Conservation (phyloP, 2,329 filamentous ascomycete species). For the Pseudocercospora fuligena region DNA sequence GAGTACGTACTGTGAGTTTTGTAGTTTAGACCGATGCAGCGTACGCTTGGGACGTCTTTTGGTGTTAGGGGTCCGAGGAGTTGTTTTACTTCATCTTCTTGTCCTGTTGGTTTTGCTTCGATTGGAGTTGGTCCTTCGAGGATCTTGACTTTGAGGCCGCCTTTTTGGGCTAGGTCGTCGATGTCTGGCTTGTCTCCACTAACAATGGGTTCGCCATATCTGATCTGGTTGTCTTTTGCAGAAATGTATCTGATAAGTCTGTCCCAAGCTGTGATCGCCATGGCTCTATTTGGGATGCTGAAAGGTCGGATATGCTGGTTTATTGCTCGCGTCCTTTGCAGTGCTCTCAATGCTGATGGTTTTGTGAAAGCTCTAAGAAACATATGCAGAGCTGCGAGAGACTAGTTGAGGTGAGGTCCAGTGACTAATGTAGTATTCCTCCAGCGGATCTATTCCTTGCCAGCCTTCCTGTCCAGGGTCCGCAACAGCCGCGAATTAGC, state of each 20-base stretch:
- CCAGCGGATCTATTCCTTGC: neutral
- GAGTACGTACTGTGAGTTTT: slow-evolving; percentile 53
- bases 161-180: slow-evolving; percentile 42
- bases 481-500: neutral
- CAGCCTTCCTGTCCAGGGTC: neutral
- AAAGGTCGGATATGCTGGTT: neutral
- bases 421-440: neutral
- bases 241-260: slow-evolving; percentile 73
- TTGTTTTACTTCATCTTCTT: slow-evolving; percentile 59
- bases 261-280: slow-evolving; percentile 47
- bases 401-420: neutral
- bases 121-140: slow-evolving; percentile 54
- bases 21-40: slow-evolving; percentile 66
- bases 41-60: slow-evolving; percentile 60
- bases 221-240: slow-evolving; percentile 69
- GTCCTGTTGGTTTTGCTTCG: slow-evolving; percentile 57
- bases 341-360: neutral
- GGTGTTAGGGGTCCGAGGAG: slow-evolving; percentile 59
- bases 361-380: neutral
- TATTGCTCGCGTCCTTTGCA: neutral
- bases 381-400: neutral
- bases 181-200: slow-evolving; percentile 36
- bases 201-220: slow-evolving; percentile 74
- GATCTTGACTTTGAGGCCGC: slow-evolving; percentile 58
- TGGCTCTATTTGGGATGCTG: slow-evolving; percentile 2